These are phyloP conservation scores for Golubevia sp. DNA, from an alignment of 1,284 basidiomycete species.

Conservation along the genomic window DNA sequence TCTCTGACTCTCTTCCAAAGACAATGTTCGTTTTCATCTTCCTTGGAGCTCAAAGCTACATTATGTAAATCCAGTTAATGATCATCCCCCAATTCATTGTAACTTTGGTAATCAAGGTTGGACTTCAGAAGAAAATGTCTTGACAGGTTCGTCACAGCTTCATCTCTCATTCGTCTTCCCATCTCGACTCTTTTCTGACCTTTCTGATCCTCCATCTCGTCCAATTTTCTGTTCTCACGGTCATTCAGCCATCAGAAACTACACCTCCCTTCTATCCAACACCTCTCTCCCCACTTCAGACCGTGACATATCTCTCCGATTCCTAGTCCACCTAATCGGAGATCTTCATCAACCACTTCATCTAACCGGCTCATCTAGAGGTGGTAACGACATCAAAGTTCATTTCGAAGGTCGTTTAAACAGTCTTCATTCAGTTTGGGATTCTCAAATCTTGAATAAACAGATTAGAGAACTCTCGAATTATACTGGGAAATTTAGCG, in stretches of 20 bases:
- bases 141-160: too few relatives aligned
- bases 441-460: conserved; percentile 77
- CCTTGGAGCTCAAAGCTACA: conserved; percentile 68
- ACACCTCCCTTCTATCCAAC: conserved; percentile 30
- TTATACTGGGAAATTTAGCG: conserved; percentile 74
- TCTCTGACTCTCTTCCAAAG: conserved; percentile 5
- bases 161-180: too few relatives aligned
- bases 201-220: not conserved
- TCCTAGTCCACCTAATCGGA: conserved; percentile 85
- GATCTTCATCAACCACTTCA: conserved; percentile 91
- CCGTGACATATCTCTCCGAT: conserved; percentile 74
- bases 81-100: conserved; percentile 77
- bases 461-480: conserved; percentile 75
- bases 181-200: conserved; percentile 11
- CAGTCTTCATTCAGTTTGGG: conserved; percentile 83
- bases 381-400: conserved; percentile 72
- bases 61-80: conserved; percentile 75
- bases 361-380: conserved; percentile 79
- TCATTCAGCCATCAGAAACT: conserved; percentile 35
- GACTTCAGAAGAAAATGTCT: conserved; percentile 73
- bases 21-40: not conserved
- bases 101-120: conserved; percentile 78
- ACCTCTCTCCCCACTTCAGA: conserved; percentile 20
- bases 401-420: conserved; percentile 56
- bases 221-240: conserved; percentile 4